phyloP scores from a whole-genome alignment of 768 basidiomycete genomes.

The Russula brevipes region DNA sequence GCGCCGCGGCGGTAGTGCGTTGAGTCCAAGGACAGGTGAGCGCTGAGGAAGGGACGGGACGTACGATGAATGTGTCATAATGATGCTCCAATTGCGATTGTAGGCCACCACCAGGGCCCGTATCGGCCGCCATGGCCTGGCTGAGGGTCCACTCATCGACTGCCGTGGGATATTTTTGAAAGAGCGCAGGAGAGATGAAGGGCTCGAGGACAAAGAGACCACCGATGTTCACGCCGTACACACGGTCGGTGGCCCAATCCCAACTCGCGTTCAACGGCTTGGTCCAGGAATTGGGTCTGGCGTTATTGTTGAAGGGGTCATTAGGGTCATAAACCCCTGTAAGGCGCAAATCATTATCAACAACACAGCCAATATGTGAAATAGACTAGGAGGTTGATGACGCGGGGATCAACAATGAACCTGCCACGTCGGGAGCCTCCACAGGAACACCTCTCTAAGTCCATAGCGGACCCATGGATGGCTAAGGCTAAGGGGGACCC shows the following conservation, averaged over 20 bases:
- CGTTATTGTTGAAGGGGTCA: slow-evolving; percentile 72
- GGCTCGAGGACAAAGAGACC: slow-evolving; percentile 80
- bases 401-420: not conserved
- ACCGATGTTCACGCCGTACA: slow-evolving; percentile 68
- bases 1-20: slow-evolving; percentile 14
- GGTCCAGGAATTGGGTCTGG: slow-evolving; percentile 74
- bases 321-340: slow-evolving; percentile 65
- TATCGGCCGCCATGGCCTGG: slow-evolving; percentile 58
- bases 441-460: slow-evolving; percentile 3
- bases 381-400: not conserved
- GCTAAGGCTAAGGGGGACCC: not conserved
- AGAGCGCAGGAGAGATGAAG: slow-evolving; percentile 65
- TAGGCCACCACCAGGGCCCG: slow-evolving; percentile 52
- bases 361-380: not conserved
- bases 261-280: slow-evolving; percentile 75
- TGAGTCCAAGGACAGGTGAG: slow-evolving; percentile 4
- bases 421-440: not conserved
- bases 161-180: slow-evolving; percentile 53
- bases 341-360: slow-evolving; percentile 2
- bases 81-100: slow-evolving; percentile 62
- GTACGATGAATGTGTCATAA: slow-evolving; percentile 80
- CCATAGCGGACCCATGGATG: not conserved
- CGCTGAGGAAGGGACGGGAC: slow-evolving; percentile 29
- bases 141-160: slow-evolving; percentile 73
- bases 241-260: slow-evolving; percentile 58